Evolutionary conservation across 2,329 filamentous ascomycete genomes (phyloP), one percentile per base, ranked within the genome.

Genomic region (Fusarium hainanense): DNA sequence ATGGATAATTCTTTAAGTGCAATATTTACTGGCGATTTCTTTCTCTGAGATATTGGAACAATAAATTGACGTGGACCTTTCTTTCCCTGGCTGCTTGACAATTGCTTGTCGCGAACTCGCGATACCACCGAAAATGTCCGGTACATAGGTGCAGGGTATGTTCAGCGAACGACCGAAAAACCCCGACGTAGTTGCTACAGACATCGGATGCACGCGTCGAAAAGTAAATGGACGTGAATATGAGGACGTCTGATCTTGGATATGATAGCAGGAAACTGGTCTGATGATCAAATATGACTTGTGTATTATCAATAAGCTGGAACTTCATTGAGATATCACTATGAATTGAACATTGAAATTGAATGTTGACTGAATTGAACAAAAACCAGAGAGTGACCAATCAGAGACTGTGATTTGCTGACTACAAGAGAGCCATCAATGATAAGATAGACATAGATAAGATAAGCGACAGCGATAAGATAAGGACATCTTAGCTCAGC

Each of bases 361-460:
- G 10, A 5, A 12, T n/a, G 10, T 37, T 11, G 2, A 37, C 10
- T 37, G 6, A 7, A 12, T n/a, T 37, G 11, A n/a, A n/a, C 10
- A 4, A 12, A n/a, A n/a, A 11, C 4, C 3, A 6, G 1, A n/a
- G 3, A 11, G 1, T 12, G 4, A 3, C 34, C 34, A 37, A 37
- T 37, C 18, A n/a, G 6, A 7, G 10, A 12, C 18, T 11, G 10
- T 6, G 2, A 7, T 37, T n/a, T n/a, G 34, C 18, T 12, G 34
- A 37, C 34, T 37, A 1, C 0, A n/a, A 4, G 3, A 4, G 18
- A 0, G 0, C 12, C 0, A 4, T 3, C 3, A 1, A 18, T 6
- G 34, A 37, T 37, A 37, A 37, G 18, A 44, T 18, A 25, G n/a
- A n/a, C n/a, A n/a, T n/a, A 7, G 23, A 16, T 23, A 14, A 25